Conservation (phyloP, 78 protist genomes). For the Blattamonas nauphoetae region DNA sequence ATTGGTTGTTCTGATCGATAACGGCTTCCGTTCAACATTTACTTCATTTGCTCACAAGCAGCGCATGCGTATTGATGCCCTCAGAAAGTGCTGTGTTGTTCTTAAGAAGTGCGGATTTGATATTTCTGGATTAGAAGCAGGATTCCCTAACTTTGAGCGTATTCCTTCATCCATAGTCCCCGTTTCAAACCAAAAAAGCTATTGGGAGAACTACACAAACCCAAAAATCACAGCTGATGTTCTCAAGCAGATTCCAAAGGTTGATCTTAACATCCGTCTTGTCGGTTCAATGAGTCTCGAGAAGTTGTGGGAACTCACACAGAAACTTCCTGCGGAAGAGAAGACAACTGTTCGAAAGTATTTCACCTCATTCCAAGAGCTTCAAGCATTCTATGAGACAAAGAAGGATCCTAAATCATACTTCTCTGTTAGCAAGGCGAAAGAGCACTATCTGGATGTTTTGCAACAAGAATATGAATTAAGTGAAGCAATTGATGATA, state of each 20-base stretch:
- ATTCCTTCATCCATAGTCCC: slow-evolving; percentile 10
- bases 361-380: not conserved
- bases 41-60: slow-evolving; percentile 11
- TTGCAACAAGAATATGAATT: slow-evolving; percentile 46
- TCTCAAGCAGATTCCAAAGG: slow-evolving; percentile 37
- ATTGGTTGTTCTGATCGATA: slow-evolving; percentile 49
- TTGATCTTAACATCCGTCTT: slow-evolving; percentile 50
- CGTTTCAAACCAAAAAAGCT: not conserved
- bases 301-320: slow-evolving; percentile 31
- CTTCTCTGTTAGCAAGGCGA: not conserved
- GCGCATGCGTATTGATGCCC: slow-evolving; percentile 33
- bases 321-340: not conserved
- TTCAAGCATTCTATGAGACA: not conserved
- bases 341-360: not conserved
- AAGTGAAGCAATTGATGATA: slow-evolving; percentile 46
- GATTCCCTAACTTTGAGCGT: slow-evolving; percentile 22
- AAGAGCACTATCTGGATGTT: not conserved
- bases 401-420: not conserved
- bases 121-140: slow-evolving; percentile 6
- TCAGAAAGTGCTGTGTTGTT: slow-evolving; percentile 12
- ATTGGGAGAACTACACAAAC: not conserved
- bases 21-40: slow-evolving; percentile 42
- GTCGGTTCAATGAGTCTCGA: slow-evolving; percentile 50
- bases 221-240: slow-evolving; percentile 43
- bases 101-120: slow-evolving; percentile 32